Evolutionary conservation across 106 monocot genomes (phyloP).

Genomic region (Dioscorea alata): DNA sequence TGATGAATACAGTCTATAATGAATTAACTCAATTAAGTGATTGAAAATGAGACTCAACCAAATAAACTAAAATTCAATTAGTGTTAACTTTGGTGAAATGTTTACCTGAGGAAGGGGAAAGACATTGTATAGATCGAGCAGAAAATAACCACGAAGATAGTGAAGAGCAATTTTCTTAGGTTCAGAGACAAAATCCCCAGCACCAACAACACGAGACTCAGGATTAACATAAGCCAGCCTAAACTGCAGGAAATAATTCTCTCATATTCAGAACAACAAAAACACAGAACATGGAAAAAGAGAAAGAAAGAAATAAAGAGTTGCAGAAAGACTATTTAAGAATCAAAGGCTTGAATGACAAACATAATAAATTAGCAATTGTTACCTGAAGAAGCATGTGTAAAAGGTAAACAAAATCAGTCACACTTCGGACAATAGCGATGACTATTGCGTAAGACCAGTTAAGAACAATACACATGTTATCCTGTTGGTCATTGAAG

Average conservation of each 20-base stretch:
- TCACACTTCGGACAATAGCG: slow-evolving; percentile 29
- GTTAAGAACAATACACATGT: slow-evolving; percentile 28
- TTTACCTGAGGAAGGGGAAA: slow-evolving; percentile 83
- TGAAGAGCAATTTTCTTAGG: slow-evolving; percentile 75
- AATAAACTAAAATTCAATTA: too few species aligned
- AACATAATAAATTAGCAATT: too few species aligned
- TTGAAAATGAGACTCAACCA: too few species aligned
- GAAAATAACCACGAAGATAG: slow-evolving; percentile 73
- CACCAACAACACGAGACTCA: slow-evolving; percentile 75
- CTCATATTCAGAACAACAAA: too few species aligned
- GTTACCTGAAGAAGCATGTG: slow-evolving; percentile 37
- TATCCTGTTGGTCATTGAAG: slow-evolving; percentile 3
- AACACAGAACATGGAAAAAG: too few species aligned
- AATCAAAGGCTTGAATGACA: too few species aligned
- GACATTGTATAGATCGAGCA: slow-evolving; percentile 59
- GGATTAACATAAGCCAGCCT: slow-evolving; percentile 81
- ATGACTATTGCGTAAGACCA: slow-evolving; percentile 21
- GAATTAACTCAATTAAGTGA: too few species aligned
- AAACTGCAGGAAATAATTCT: slow-evolving; percentile 47
- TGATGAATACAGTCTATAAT: too few species aligned
- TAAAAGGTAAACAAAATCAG: slow-evolving; percentile 33
- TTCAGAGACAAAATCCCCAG: slow-evolving; percentile 71
- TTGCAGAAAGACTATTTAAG: too few species aligned
- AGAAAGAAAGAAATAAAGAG: too few species aligned
- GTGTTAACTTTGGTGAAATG: too few species aligned